These are phyloP conservation scores for Geosiphon pyriformis DNA, from an alignment of 192 early-diverging fungal species.

Conservation along the genomic window DNA sequence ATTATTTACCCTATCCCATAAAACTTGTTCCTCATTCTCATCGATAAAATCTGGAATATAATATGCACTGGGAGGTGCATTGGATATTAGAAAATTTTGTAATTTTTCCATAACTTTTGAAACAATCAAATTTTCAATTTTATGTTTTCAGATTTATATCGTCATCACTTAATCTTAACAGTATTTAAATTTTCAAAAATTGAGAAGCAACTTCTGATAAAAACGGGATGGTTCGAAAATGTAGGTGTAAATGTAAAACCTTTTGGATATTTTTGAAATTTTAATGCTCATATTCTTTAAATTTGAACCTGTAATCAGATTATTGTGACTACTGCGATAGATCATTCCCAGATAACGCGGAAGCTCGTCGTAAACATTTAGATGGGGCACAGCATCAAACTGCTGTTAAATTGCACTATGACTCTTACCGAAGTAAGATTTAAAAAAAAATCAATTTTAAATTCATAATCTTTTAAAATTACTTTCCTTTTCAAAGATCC, in stretches of 20 bases:
- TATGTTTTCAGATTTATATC: too few relatives aligned
- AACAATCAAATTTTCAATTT: too few relatives aligned
- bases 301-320: too few relatives aligned
- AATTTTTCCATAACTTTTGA: too few relatives aligned
- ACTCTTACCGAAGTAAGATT: constrained; percentile 32
- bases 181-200: too few relatives aligned
- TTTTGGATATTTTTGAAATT: too few relatives aligned
- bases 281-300: too few relatives aligned
- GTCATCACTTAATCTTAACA: too few relatives aligned
- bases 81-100: constrained; percentile 10
- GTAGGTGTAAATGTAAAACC: too few relatives aligned
- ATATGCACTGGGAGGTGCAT: constrained; percentile 31
- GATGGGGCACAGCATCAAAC: constrained; percentile 30
- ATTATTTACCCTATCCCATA: constrained; percentile 34
- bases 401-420: constrained; percentile 34
- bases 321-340: constrained; percentile 41
- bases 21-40: constrained; percentile 26
- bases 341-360: constrained; percentile 38
- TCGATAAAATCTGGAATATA: constrained; percentile 41
- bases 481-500: constrained; percentile 23
- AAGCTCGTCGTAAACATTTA: constrained; percentile 33
- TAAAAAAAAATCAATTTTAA: background rate
- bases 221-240: too few relatives aligned
- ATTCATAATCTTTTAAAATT: background rate
- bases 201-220: too few relatives aligned